Evolutionary conservation across 306 rosid species (phyloP), one percentile per base, ranked within the genome.

Genomic region (Quillaja saponaria): DNA sequence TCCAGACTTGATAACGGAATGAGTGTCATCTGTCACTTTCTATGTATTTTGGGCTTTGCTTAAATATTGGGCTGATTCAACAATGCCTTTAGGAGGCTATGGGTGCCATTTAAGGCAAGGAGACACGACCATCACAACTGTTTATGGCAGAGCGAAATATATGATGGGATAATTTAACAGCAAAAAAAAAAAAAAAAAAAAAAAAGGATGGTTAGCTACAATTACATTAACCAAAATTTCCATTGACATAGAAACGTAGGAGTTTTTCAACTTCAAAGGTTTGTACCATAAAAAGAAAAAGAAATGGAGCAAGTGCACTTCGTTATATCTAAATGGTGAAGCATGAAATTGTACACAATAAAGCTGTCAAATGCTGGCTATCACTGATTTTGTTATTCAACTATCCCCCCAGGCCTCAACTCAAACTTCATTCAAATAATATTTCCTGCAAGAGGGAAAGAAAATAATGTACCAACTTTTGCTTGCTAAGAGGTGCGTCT

Each of bases 261-360:
- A 63, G 46, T 49, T 65, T 74, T 55, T 69, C 63, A 77, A 70
- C 77, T 57, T 46, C 80, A 80, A 80, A 68, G 63, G 52, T 82
- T 80, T 83, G 81, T 78, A 86, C 87, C 80, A 63, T 62, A 71
- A 63, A 61, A 61, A 38, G 48, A 39, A 68, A 42, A 14, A 40
- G 63, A 49, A 40, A 18, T 63, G 15, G 56, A 38, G 50, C 37
- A 71, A 55, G 40, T 31, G 50, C 19, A 35, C 45, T 65, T 41
- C 58, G 70, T 57, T 72, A 67, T 61, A 59, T 20, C 55, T 52
- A 47, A 71, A 42, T 39, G 16, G 41, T 16, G 39, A 41, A 8
- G 1, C 7, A 39, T 39, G 44, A 39, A 1, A 7, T 8, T 8
- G 44, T 8, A 1, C 44, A 37, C 44, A 25, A 25, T 39, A 58